Evolutionary conservation across 73 alveolate species (phyloP), one percentile per base, ranked within the genome.

Genomic region (Urostyla sp.): DNA sequence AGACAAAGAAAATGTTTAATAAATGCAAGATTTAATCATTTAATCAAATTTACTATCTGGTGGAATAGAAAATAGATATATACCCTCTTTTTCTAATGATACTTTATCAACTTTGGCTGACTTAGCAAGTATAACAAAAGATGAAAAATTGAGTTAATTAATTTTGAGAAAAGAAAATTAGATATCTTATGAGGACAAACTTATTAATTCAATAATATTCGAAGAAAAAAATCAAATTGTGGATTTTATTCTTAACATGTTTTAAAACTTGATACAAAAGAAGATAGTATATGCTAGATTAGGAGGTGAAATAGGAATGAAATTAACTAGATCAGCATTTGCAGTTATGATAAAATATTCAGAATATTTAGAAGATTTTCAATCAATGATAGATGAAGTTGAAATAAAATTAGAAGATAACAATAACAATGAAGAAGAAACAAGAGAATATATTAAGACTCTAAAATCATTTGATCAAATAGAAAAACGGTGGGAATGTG

Each of bases 31-130:
- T 49, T 32, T 5, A 6, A 7, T 49, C 27, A 49, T 75, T 30
- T 27, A 60, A 35, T 58, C 92, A 0, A 84, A 56, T 57, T 49
- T 84, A 8, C 88, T 84, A 4, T 36, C 75, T 27, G 92, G 92
- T 0, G 92, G 92, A 16, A 75, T 84, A 34, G 88, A 84, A 32
- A 74, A 75, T 53, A 44, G 88, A 16, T 74, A 59, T 85, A 16
- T 84, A 16, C 28, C 63, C 24, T 26, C 51, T 24, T 84, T 84
- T 53, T 56, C 80, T 26, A 31, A 74, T 4, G 92, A 56, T 27
- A 35, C 80, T 24, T n/a, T 38, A 27, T 28, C 35, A 21, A 24
- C 45, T 46, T 16, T 75, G 7, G 51, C 35, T 15, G 85, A 84
- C 38, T 34, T 84, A 6, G 63, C 67, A 21, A 46, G 23, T 45